Percentiles rank a stretch among this genome's conserved stretches.
These are phyloP conservation scores for Paecilomyces sp. DNA, from an alignment of 2,329 filamentous ascomycete genomes.

Conservation along the genomic window DNA sequence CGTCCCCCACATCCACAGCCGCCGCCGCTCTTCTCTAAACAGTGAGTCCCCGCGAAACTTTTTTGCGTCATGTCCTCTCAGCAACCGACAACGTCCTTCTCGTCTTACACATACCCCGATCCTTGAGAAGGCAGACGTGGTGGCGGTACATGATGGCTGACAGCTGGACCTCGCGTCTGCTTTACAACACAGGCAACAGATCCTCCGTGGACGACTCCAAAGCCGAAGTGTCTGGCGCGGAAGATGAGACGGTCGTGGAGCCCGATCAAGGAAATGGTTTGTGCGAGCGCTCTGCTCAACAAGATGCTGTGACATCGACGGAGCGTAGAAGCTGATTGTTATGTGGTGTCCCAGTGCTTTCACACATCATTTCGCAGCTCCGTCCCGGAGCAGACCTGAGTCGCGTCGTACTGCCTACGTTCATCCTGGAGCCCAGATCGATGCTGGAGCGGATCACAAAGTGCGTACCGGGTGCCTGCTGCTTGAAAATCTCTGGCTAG, in stretches of 20 bases:
- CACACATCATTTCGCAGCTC: constrained; percentile 94
- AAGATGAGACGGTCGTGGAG: constrained; percentile 79
- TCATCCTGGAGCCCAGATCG: constrained; percentile 93
- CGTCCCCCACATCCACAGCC: constrained; percentile 25
- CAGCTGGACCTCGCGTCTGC: constrained; percentile 15
- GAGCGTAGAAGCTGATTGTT: constrained; percentile 7
- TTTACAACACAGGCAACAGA: constrained; percentile 34
- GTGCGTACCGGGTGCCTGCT: constrained; percentile 46
- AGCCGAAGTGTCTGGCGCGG: constrained; percentile 37
- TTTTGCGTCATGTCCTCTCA: background rate
- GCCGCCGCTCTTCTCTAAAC: constrained; percentile 28
- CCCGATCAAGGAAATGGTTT: constrained; percentile 89
- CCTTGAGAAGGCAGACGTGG: background rate
- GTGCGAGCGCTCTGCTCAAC: constrained; percentile 17
- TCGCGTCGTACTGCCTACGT: constrained; percentile 88
- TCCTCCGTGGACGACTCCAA: constrained; percentile 53
- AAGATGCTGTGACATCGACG: background rate
- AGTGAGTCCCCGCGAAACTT: constrained; percentile 21
- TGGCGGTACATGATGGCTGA: background rate
- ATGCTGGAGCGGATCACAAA: constrained; percentile 99
- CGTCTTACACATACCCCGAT: background rate
- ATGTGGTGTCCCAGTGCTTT: constrained; percentile 60
- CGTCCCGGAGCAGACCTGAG: constrained; percentile 92
- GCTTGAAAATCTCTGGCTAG: background rate
- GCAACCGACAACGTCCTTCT: background rate